phyloP scores from a whole-genome alignment of 768 basidiomycete genomes.

The Pholiota microspora region DNA sequence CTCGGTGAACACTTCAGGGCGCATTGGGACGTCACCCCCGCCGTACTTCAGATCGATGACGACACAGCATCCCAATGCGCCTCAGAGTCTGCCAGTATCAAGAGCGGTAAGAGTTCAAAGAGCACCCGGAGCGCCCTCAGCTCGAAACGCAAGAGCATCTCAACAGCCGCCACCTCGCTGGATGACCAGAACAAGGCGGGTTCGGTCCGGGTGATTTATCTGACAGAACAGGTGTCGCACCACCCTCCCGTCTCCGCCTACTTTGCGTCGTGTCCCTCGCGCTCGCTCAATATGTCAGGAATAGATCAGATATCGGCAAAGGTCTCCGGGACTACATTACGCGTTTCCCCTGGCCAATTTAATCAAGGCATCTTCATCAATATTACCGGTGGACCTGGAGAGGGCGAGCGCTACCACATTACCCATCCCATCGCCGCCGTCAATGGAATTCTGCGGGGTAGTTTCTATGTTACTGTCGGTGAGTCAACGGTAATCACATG shows the following conservation, averaged over 20 bases:
- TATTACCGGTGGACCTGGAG: slow-evolving; percentile 69
- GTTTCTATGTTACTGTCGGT: slow-evolving; percentile 85
- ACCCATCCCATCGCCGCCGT: slow-evolving; percentile 89
- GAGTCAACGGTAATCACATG: slow-evolving; percentile 84
- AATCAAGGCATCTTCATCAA: slow-evolving; percentile 90
- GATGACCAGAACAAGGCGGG: slow-evolving; percentile 30
- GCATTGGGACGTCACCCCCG: slow-evolving; percentile 80
- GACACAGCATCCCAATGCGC: slow-evolving; percentile 23
- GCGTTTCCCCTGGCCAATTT: slow-evolving; percentile 75
- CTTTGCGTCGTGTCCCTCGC: slow-evolving; percentile 72
- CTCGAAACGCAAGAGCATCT: slow-evolving; percentile 52
- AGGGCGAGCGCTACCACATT: slow-evolving; percentile 82
- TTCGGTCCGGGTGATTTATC: slow-evolving; percentile 66
- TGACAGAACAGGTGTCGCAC: slow-evolving; percentile 95
- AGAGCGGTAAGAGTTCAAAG: slow-evolving; percentile 60
- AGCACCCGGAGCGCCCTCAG: slow-evolving; percentile 55
- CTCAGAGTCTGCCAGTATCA: slow-evolving; percentile 56
- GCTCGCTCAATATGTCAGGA: slow-evolving; percentile 69
- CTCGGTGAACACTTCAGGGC: slow-evolving; percentile 88
- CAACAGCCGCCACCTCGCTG: slow-evolving; percentile 54
- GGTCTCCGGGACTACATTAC: slow-evolving; percentile 83
- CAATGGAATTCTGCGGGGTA: slow-evolving; percentile 89
- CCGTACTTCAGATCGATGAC: slow-evolving; percentile 46
- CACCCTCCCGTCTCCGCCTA: slow-evolving; percentile 94
- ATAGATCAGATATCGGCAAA: slow-evolving; percentile 94